Evolutionary conservation across 1,284 basidiomycete species (phyloP).

Genomic region (Pascua sp.): DNA sequence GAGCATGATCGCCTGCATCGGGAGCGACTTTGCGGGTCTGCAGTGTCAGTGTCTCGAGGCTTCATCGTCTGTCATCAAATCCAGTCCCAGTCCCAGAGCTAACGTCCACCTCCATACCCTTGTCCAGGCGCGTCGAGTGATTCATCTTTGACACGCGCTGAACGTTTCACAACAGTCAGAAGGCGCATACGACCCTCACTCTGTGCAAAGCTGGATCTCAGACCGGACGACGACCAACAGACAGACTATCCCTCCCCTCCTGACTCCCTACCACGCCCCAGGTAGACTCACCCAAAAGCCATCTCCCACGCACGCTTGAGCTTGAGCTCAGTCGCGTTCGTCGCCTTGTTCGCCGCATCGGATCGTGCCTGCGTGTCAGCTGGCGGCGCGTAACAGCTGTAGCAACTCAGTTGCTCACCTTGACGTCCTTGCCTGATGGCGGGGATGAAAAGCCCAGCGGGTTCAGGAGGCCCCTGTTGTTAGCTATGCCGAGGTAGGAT

Average conservation of each 20-base stretch:
- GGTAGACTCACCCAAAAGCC: constrained; percentile 57
- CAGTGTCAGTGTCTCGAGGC: background rate
- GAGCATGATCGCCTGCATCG: constrained; percentile 93
- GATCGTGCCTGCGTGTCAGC: background rate
- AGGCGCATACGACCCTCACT: background rate
- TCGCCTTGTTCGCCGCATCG: background rate
- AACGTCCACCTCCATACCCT: background rate
- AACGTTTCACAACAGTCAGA: too few species aligned
- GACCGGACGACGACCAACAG: too few species aligned
- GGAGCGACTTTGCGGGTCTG: constrained; percentile 75
- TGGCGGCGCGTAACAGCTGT: background rate
- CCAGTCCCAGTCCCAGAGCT: too few species aligned
- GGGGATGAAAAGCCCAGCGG: constrained; percentile 13
- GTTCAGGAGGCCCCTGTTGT: constrained; percentile 6
- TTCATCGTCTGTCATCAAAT: background rate
- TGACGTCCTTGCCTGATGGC: constrained; percentile 6
- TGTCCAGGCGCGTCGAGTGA: too few species aligned
- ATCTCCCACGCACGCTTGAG: constrained; percentile 82
- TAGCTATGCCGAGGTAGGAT: background rate
- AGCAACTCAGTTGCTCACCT: constrained; percentile 3
- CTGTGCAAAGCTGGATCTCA: background rate
- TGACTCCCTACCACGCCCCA: background rate
- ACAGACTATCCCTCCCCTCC: background rate
- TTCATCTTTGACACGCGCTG: too few species aligned
- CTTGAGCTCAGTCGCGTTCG: constrained; percentile 57